Base-by-base conservation (phyloP, 1,139 yeast genomes). In the Lodderomyces theae region DNA sequence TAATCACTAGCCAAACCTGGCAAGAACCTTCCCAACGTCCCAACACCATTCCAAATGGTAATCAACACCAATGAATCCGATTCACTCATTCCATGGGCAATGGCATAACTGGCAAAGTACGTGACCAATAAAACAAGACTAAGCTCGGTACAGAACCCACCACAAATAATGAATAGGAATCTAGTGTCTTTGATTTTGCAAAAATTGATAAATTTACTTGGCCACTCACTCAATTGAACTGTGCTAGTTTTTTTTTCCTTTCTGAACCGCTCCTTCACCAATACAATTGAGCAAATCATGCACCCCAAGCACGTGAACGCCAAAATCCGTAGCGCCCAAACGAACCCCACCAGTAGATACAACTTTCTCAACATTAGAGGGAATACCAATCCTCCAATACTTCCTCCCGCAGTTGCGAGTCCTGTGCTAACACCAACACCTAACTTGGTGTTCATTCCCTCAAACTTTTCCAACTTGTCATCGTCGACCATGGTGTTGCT, bases 341-440 rank as follows among this genome's bases (percentile, higher is more conserved):
- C 58, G 49, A 69, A 82, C 0, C 86, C 87, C 31, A 77, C 72
- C 37, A 66, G 66, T 2, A 58, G 56, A 51, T 79, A 82, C 12
- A 80, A 57, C 28, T 68, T 66, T 45, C 82, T 63, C 46, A 82
- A 66, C 64, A 81, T 69, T 37, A 80, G 65, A 1, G 88, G 86
- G 57, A 81, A 77, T 11, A 74, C 56, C 22, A 79, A 63, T 25
- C 86, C 87, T 11, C 86, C 87, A 9, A 80, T 62, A 13, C 82
- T 74, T 0, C 86, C 86, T 13, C 86, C 86, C 51, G 74, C 64
- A 1, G 84, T 76, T 2, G 84, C 80, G 0, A 79, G 47, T 0
- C 83, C 82, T 15, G 77, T 68, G 3, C 34, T 21, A 11, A 28
- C n/a, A n/a, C 31, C 31, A 9, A 34, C 13, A 18, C 41, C 80